Base-by-base conservation (phyloP, 1,284 basidiomycete genomes). In the Naganishia liquefaciens region DNA sequence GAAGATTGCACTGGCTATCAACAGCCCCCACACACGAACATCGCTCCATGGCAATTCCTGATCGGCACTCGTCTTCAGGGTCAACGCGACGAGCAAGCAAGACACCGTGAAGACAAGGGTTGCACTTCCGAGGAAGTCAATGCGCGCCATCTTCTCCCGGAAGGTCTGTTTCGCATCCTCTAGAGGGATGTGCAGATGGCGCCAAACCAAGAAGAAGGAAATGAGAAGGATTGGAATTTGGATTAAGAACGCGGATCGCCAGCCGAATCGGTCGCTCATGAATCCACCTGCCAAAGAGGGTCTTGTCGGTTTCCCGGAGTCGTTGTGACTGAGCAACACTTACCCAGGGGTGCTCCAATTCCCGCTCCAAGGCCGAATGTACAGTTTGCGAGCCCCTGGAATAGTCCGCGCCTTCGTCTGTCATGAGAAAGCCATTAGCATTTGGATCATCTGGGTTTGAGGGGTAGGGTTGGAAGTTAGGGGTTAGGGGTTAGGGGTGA, bases 261-360 rank as follows among this genome's bases (percentile, higher is more conserved):
- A 66, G 9, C 60, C 64, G 27, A 42, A 50, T 27, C 49, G 61
- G 25, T 52, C 52, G 25, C 44, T 51, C 30, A 66, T 52, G 39
- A 54, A 62, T 28, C 64, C 64, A 66, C 71, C 68, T 72, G 47
- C 27, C 15, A n/a, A 39, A 30, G 15, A 40, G 30, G n/a, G 23
- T 23, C 25, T 5, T 6, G 2, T 27, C n/a, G 25, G 37, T 28
- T 3, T 21, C 25, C 33, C 10, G 6, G 15, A 37, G 2, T 46
- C 3, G 42, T 17, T 2, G 2, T 0, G 55, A 6, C 2, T 1
- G 15, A 30, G n/a, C 10, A 10, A 15, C 19, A 78, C 87, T 68
- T 72, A 89, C 91, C 92, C 9, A 94, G 70, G n/a, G 92, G 91
- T 23, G 90, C 92, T 52, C 92, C 92, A n/a, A 93, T 80, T 44